Evolutionary conservation across 1,284 basidiomycete genomes (phyloP).

Genomic region (Apiotrichum mycotoxinovorans): DNA sequence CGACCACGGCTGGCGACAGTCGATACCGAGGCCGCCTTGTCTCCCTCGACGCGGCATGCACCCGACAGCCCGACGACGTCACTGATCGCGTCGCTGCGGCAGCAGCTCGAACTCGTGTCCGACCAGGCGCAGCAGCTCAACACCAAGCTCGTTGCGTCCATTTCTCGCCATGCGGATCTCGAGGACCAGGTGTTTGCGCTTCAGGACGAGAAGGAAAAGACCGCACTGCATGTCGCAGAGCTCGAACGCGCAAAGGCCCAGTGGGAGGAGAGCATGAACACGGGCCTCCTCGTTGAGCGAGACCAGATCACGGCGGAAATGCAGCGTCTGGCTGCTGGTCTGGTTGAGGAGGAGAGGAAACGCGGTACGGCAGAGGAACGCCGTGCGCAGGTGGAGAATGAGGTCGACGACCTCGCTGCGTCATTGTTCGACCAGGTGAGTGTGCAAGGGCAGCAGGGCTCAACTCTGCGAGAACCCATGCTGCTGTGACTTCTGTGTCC

Average conservation of each 20-base stretch:
- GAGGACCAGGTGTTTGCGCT: constrained; percentile 80
- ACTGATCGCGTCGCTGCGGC: constrained; percentile 69
- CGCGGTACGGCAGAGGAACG: constrained; percentile 86
- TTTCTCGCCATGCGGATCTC: constrained; percentile 85
- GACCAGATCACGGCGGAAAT: constrained; percentile 86
- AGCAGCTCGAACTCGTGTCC: constrained; percentile 78
- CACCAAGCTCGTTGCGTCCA: constrained; percentile 83
- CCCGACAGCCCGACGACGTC: constrained; percentile 49
- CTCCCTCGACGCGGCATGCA: constrained; percentile 27
- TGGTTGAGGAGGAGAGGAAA: constrained; percentile 87
- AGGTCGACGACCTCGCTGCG: constrained; percentile 89
- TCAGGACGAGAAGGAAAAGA: constrained; percentile 23
- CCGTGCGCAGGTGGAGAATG: constrained; percentile 71
- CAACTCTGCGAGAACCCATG: too few relatives aligned
- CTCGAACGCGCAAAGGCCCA: constrained; percentile 55
- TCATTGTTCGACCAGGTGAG: constrained; percentile 66
- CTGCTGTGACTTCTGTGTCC: too few relatives aligned
- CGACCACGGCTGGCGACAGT: neutral
- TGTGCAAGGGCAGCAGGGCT: too few relatives aligned
- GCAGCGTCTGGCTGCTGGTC: constrained; percentile 86
- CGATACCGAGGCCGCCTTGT: neutral
- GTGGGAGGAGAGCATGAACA: constrained; percentile 54
- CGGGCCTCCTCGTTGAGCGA: constrained; percentile 88
- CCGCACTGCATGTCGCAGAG: constrained; percentile 68
- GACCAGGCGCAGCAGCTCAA: constrained; percentile 88